phyloP scores from a whole-genome alignment of 163 green algal genomes.

The Picocystis sp. region DNA sequence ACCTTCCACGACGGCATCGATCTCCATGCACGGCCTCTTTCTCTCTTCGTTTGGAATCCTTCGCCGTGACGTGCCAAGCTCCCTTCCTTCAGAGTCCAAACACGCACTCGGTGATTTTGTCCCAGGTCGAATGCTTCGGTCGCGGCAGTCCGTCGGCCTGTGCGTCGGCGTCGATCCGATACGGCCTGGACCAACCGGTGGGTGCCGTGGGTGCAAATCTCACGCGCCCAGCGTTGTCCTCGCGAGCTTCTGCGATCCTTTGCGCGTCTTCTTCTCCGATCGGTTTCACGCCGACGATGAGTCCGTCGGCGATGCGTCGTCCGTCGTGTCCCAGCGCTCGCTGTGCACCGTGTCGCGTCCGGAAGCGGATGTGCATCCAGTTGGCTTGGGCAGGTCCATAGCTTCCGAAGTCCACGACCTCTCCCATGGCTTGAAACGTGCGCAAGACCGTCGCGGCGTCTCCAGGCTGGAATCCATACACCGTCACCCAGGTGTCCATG shows the following conservation, averaged over 20 bases:
- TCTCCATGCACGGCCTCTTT: too few relatives aligned
- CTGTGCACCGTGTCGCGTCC: slow-evolving; percentile 36
- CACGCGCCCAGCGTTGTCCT: too few relatives aligned
- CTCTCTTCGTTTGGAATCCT: too few relatives aligned
- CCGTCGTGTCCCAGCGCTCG: slow-evolving; percentile 48
- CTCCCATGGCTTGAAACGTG: slow-evolving; percentile 46
- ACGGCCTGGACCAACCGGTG: too few relatives aligned
- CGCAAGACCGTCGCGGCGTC: slow-evolving; percentile 30
- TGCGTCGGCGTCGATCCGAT: too few relatives aligned
- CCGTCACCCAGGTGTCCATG: slow-evolving; percentile 44
- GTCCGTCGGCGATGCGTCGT: slow-evolving; percentile 27
- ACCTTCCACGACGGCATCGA: too few relatives aligned
- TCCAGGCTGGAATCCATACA: slow-evolving; percentile 46
- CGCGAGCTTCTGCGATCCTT: neutral
- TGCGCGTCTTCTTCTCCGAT: slow-evolving; percentile 15
- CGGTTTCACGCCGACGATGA: slow-evolving; percentile 63
- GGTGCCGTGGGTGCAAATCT: too few relatives aligned
- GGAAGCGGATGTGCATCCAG: slow-evolving; percentile 60
- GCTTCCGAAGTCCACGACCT: slow-evolving; percentile 54
- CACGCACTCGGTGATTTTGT: too few relatives aligned
- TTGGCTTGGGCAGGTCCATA: slow-evolving; percentile 39
- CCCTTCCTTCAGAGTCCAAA: too few relatives aligned
- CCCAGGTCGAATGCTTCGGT: too few relatives aligned
- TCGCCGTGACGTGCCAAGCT: too few relatives aligned
- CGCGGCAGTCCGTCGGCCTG: too few relatives aligned